These are phyloP conservation scores for Ophiostoma fasciatum DNA, from an alignment of 2,329 filamentous ascomycete species.

Conservation along the genomic window DNA sequence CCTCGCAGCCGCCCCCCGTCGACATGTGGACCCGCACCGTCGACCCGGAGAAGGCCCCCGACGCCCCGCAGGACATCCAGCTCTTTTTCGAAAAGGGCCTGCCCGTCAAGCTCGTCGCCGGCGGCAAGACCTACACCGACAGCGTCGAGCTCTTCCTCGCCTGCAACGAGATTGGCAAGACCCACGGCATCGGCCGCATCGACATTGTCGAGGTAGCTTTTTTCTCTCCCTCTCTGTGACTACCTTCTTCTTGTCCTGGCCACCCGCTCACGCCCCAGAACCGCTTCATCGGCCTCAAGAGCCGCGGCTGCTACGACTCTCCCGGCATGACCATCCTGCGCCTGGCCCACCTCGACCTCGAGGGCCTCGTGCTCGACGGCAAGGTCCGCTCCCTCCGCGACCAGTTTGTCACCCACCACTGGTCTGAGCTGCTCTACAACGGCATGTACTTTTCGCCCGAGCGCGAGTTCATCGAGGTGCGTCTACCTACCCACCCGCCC, in stretches of 20 bases:
- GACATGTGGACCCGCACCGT: constrained; percentile 70
- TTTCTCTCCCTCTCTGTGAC: no score
- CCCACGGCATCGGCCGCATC: constrained; percentile 62
- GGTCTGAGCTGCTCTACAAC: constrained; percentile 30
- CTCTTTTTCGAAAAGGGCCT: constrained; percentile 60
- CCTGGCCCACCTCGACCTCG: constrained; percentile 32
- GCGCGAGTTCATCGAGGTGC: constrained; percentile 38
- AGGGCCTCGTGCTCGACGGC: constrained; percentile 35
- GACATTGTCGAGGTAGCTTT: constrained; percentile 55
- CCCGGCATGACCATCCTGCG: constrained; percentile 32
- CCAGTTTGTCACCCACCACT: constrained; percentile 39
- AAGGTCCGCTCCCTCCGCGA: constrained; percentile 43
- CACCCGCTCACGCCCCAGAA: no score
- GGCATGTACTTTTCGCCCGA: constrained; percentile 37
- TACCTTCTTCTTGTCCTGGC: no score
- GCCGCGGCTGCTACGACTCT: constrained; percentile 66
- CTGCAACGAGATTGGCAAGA: constrained; percentile 55
- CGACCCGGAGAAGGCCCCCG: constrained; percentile 54
- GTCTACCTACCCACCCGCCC: no score
- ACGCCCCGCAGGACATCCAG: constrained; percentile 56
- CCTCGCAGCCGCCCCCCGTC: constrained; percentile 47
- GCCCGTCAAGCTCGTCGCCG: constrained; percentile 41
- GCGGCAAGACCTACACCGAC: constrained; percentile 49
- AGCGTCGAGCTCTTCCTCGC: constrained; percentile 57
- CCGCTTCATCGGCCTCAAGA: constrained; percentile 58